Base-by-base conservation (phyloP, 2,329 filamentous ascomycete genomes). In the Xylaria sp. region DNA sequence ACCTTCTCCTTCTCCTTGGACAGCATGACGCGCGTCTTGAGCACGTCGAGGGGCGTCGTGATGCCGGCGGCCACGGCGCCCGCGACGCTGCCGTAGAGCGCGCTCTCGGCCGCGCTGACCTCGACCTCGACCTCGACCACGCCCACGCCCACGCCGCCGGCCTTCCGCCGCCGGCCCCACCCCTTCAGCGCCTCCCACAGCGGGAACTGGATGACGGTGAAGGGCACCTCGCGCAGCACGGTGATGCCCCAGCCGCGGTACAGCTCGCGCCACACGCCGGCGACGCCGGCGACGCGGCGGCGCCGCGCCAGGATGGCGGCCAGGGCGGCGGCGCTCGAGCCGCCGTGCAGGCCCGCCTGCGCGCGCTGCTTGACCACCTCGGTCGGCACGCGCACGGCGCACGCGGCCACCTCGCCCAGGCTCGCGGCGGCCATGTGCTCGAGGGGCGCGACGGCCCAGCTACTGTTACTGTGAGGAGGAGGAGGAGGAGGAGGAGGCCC, bases 291-390 rank as follows among this genome's bases (percentile, higher is more conserved):
- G 48, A 75, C 67, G 0, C 61, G 48, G 1, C 69, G 59, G 57
- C 76, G 73, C 44, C 78, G 76, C 4, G 76, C 72, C 34, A 91
- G 74, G 48, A 97, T 96, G 54, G 87, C 84, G 51, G 76, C 78
- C 50, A 97, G 77, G 1, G 91, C 88, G 0, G 79, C 76, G 16
- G 85, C 71, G 11, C 85, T 89, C 5, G 84, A 86, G 2, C 86
- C 87, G 4, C 90, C 86, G 74, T 92, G 88, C 66, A 92, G 86
- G 5, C 87, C 86, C 0, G 94, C 94, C 75, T 99, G 94, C 17
- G 94, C 92, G 54, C 95, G 83, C 79, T 97, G 94, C 82, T 99
- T 99, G 66, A 99, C 84, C 4, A 99, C 94, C 71, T 99, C 94
- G 0, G 92, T 97, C 7, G 94, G 94, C 18, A 99, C 94, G 50